Percentiles rank a stretch among this genome's conserved stretches.
phyloP scores from a whole-genome alignment of 2,329 filamentous ascomycete species.

The Arthrobotrys sphaeroides region DNA sequence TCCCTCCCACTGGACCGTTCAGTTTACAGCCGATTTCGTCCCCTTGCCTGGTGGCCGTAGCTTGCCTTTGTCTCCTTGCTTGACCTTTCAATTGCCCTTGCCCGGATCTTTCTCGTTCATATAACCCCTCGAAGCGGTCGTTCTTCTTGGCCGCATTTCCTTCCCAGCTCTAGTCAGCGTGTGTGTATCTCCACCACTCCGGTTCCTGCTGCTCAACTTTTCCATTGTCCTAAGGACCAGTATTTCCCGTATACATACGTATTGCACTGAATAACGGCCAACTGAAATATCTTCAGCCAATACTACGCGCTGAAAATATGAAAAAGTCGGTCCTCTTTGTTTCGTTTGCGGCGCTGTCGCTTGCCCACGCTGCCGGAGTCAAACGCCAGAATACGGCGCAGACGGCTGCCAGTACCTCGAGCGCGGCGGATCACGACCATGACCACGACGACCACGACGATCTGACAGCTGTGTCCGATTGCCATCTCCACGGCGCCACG shows the following conservation, averaged over 20 bases:
- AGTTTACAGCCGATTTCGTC: background rate
- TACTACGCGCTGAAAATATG: conserved; percentile 2
- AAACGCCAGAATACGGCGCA: conserved; percentile 31
- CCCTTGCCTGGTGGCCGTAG: conserved; percentile 3
- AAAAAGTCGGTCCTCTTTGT: conserved; percentile 6
- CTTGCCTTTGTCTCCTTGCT: conserved; percentile 5
- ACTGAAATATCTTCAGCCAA: background rate
- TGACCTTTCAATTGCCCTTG: background rate
- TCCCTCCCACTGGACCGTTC: conserved; percentile 19
- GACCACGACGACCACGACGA: conserved; percentile 1
- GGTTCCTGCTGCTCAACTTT: background rate
- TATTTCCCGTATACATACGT: background rate
- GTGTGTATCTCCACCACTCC: background rate
- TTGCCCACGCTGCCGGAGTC: conserved; percentile 19
- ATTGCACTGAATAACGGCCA: background rate
- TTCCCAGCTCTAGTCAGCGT: background rate
- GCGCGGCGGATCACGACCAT: conserved; percentile 4
- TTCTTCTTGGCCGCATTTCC: conserved; percentile 3
- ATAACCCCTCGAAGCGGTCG: background rate
- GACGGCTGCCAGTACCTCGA: conserved; percentile 26
- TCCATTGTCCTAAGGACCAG: background rate
- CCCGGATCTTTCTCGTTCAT: background rate
- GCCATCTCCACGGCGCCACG: conserved; percentile 41
- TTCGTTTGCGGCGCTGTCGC: conserved; percentile 9
- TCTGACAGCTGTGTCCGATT: conserved; percentile 31